phyloP scores from a whole-genome alignment of 1,139 yeast genomes.

The Zhuliangozyma blackwelliae region DNA sequence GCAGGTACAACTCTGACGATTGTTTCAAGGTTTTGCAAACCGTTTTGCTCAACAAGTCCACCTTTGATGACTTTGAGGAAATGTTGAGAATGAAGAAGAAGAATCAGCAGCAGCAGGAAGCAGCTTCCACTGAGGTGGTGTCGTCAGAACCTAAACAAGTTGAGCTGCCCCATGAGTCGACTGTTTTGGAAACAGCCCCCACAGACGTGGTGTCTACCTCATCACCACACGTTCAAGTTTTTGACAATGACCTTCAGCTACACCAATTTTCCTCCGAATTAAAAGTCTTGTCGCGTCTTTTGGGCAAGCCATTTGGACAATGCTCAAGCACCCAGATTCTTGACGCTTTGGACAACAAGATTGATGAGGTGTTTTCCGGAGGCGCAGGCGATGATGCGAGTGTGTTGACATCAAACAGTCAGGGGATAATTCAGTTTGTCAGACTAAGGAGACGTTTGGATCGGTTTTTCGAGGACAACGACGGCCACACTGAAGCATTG shows the following conservation, averaged over 20 bases:
- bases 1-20: slow-evolving; percentile 3
- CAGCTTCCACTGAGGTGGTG: neutral
- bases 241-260: slow-evolving; percentile 15
- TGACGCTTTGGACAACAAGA: slow-evolving; percentile 15
- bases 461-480: slow-evolving; percentile 24
- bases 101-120: neutral
- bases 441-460: slow-evolving; percentile 18
- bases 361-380: slow-evolving; percentile 15
- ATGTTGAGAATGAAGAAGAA: neutral
- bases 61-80: slow-evolving; percentile 6
- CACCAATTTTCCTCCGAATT: slow-evolving; percentile 23
- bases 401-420: slow-evolving; percentile 14
- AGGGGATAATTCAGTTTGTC: slow-evolving; percentile 17
- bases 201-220: too few relatives aligned
- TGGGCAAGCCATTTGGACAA: slow-evolving; percentile 10
- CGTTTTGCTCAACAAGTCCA: slow-evolving; percentile 6
- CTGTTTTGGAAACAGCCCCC: too few relatives aligned
- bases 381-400: slow-evolving; percentile 13
- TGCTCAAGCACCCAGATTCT: slow-evolving; percentile 12
- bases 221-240: slow-evolving; percentile 15
- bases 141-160: too few relatives aligned
- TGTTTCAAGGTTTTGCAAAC: slow-evolving; percentile 11
- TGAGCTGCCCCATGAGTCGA: too few relatives aligned
- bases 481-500: slow-evolving; percentile 28
- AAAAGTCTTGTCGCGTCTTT: slow-evolving; percentile 13